A percentile compares a stretch with the other conserved stretches of the same genome.
Evolutionary conservation across 2,329 filamentous ascomycete species (phyloP).

Genomic region (Fusarium sp.): DNA sequence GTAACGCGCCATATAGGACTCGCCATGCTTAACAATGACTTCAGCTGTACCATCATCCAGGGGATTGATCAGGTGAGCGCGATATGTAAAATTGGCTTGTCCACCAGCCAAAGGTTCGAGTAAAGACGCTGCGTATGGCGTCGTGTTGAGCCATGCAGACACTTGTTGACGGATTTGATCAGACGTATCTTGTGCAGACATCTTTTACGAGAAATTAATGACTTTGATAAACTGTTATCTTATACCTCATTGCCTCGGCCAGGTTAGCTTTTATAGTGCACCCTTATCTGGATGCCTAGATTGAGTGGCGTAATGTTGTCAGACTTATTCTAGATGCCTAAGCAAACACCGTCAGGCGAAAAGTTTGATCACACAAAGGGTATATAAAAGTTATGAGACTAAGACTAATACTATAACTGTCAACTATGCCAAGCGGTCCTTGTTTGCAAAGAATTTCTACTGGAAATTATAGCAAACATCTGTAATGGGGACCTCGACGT

Average conservation of each 20-base stretch:
- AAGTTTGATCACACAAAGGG: not conserved
- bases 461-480: slow-evolving; percentile 6
- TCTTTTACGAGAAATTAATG: not conserved
- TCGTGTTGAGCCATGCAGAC: not conserved
- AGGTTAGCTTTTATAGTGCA: not conserved
- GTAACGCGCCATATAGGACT: slow-evolving; percentile 3
- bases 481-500: slow-evolving; percentile 3
- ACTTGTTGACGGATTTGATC: not conserved
- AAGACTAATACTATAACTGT: not conserved
- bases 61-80: not conserved
- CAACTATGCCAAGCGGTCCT: fast-evolving
- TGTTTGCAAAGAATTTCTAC: not conserved
- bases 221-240: fast-evolving
- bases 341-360: not conserved
- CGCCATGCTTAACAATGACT: slow-evolving; percentile 1
- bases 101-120: not conserved
- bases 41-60: not conserved
- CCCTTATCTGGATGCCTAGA: not conserved
- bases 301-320: not conserved
- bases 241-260: fast-evolving
- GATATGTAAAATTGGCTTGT: not conserved
- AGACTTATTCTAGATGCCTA: not conserved
- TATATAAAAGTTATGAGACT: not conserved
- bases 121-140: not conserved
- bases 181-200: not conserved